Evolutionary conservation across 2,329 filamentous ascomycete genomes (phyloP).

Genomic region (Fusarium sp.): DNA sequence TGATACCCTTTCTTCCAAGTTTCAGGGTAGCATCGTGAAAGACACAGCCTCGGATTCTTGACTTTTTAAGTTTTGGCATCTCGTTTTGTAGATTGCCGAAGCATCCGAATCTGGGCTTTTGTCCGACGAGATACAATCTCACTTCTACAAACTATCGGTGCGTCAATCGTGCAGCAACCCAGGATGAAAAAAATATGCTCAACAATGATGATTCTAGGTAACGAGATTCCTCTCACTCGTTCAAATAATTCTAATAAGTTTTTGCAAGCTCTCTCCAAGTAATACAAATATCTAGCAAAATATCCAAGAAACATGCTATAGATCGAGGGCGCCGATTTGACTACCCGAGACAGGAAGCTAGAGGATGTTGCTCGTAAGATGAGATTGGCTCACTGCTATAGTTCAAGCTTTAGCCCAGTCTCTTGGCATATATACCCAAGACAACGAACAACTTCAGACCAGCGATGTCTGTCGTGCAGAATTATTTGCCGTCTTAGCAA

Average conservation of each 20-base stretch:
- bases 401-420: neutral
- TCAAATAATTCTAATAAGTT: too few species aligned
- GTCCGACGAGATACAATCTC: neutral
- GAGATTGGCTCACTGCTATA: neutral
- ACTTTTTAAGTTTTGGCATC: neutral
- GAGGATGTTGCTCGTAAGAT: neutral
- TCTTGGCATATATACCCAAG: neutral
- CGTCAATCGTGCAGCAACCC: too few species aligned
- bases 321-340: neutral
- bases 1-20: neutral
- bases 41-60: neutral
- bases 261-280: too few species aligned
- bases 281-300: too few species aligned
- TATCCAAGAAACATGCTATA: neutral
- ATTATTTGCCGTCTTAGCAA: neutral
- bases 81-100: neutral
- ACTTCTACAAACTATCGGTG: accelerated
- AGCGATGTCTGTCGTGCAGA: neutral
- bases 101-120: neutral
- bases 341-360: neutral
- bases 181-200: too few species aligned
- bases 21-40: neutral
- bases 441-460: neutral
- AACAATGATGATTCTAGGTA: too few species aligned
- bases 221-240: too few species aligned